phyloP scores from a whole-genome alignment of 768 basidiomycete species.

The Naganishia antarctica region DNA sequence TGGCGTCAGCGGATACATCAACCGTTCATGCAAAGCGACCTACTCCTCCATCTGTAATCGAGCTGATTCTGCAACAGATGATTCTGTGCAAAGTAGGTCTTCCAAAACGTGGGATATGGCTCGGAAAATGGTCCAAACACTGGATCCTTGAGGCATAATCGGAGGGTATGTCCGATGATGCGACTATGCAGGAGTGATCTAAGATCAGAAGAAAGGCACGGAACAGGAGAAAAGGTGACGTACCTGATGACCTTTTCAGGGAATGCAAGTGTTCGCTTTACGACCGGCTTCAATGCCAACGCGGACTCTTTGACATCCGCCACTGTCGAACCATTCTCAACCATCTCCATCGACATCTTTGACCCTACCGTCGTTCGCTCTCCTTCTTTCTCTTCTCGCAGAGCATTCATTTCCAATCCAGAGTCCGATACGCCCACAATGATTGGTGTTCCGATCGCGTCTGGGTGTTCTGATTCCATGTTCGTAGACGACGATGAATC shows the following conservation, averaged over 20 bases:
- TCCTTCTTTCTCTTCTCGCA: not conserved
- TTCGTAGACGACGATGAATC: not conserved
- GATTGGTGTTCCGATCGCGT: slow-evolving; percentile 1
- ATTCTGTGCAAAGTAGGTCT: not conserved
- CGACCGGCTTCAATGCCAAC: not conserved
- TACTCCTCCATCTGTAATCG: slow-evolving; percentile 6
- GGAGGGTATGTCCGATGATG: not conserved
- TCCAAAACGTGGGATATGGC: not conserved
- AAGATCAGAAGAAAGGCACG: not conserved
- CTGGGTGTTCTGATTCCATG: slow-evolving; percentile 14
- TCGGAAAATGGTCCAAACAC: not conserved
- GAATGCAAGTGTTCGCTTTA: not conserved
- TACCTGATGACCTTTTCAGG: slow-evolving; percentile 18
- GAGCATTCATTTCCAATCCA: not conserved
- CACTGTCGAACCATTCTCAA: not conserved
- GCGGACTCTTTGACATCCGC: not conserved
- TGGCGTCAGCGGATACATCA: not conserved
- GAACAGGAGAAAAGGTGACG: not conserved
- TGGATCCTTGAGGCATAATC: not conserved
- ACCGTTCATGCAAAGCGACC: not conserved
- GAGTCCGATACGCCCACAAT: not conserved
- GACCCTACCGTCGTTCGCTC: not conserved
- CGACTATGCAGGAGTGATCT: not conserved
- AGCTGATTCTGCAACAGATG: not conserved
- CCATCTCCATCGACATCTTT: not conserved